Evolutionary conservation across 306 rosid species (phyloP).

Genomic region (Rosa persica): DNA sequence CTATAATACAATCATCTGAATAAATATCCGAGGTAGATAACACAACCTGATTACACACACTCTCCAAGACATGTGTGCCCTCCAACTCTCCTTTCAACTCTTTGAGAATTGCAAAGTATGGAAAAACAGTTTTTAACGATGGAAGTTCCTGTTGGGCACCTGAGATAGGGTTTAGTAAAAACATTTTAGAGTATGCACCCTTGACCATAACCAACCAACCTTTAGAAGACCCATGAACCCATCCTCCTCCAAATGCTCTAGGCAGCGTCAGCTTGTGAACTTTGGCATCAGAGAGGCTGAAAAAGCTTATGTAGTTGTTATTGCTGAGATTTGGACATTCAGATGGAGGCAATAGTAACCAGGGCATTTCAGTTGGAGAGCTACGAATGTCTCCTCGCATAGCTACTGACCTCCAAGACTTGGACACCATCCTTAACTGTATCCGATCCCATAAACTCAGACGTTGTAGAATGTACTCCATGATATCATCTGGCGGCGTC

Average conservation of each 20-base stretch:
- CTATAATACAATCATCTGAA: neutral
- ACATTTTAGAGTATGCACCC: neutral
- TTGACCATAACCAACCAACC: slow-evolving; percentile 2
- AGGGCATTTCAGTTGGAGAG: neutral
- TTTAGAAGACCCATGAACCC: neutral
- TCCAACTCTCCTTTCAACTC: neutral
- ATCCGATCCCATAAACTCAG: neutral
- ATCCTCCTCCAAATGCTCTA: neutral
- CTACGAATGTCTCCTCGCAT: neutral
- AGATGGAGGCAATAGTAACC: neutral
- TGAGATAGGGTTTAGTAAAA: slow-evolving; percentile 1
- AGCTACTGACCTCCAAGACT: neutral
- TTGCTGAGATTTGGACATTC: neutral
- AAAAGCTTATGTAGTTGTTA: neutral
- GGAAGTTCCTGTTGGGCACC: neutral
- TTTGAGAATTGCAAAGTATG: neutral
- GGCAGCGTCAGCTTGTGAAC: neutral
- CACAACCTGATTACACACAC: neutral
- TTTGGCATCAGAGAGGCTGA: neutral
- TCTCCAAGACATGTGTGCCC: neutral
- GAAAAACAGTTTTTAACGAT: neutral
- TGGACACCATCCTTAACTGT: neutral
- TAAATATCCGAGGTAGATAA: neutral
- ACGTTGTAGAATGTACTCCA: neutral
- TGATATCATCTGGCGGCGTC: neutral